Conservation (phyloP, 2,329 filamentous ascomycete species). For the Fusarium illudens region DNA sequence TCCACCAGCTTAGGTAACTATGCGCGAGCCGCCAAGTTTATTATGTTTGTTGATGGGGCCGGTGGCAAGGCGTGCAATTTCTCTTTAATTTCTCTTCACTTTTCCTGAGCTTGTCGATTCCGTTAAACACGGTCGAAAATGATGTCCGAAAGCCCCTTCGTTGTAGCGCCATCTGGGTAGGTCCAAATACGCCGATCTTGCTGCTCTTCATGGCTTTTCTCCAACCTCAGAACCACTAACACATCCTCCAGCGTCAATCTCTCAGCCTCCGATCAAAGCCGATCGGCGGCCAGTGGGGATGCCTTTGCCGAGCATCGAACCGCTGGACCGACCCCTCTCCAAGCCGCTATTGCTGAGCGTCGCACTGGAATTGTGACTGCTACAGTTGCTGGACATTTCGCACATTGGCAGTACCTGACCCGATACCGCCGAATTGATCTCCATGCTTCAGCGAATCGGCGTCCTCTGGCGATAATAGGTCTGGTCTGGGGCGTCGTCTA, state of each 20-base stretch:
- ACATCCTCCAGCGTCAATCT: constrained; percentile 32
- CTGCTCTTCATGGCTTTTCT: neutral
- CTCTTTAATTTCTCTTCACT: neutral
- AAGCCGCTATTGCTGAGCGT: constrained; percentile 33
- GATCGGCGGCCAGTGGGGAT: constrained; percentile 34
- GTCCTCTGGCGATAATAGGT: constrained; percentile 33
- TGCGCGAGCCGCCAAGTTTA: constrained; percentile 11
- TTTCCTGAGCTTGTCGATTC: neutral
- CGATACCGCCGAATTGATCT: constrained; percentile 31
- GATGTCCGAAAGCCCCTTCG: constrained; percentile 17
- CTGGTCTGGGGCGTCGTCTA: constrained; percentile 38
- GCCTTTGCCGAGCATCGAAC: constrained; percentile 37
- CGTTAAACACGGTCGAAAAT: constrained; percentile 2
- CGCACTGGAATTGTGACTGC: constrained; percentile 36
- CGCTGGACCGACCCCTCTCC: constrained; percentile 42
- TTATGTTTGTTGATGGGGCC: constrained; percentile 6
- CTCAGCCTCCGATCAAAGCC: constrained; percentile 38
- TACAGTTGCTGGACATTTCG: constrained; percentile 39
- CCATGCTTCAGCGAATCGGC: constrained; percentile 27
- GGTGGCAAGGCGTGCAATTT: constrained; percentile 16
- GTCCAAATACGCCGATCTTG: constrained; percentile 10
- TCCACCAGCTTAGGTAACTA: constrained; percentile 39
- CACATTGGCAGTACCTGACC: constrained; percentile 39
- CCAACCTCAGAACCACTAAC: constrained; percentile 24
- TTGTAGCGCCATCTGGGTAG: constrained; percentile 24